A percentile compares a stretch with the other conserved stretches of the same genome.
Evolutionary conservation across 2,329 filamentous ascomycete species (phyloP).

Genomic region (Cladosporium cucumerinum): DNA sequence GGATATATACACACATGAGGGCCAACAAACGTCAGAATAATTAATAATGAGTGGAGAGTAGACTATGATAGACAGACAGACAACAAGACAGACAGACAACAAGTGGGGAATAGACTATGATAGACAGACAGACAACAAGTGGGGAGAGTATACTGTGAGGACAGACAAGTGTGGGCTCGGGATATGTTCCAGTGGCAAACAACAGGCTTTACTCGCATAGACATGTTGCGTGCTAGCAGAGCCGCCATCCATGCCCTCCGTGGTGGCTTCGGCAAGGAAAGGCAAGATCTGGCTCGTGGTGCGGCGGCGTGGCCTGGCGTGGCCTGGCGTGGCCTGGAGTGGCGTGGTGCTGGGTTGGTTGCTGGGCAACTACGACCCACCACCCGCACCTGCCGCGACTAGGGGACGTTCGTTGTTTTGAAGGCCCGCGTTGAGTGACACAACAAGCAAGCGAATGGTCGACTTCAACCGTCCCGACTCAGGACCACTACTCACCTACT

Average conservation of each 20-base stretch:
- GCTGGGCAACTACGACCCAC: not conserved
- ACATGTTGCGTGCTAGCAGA: not conserved
- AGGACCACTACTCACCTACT: not conserved
- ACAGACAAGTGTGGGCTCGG: not conserved
- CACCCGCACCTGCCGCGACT: not conserved
- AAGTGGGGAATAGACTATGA: not conserved
- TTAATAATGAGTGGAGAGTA: not conserved
- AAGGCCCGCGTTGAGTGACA: not conserved
- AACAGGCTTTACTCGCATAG: not conserved
- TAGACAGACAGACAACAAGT: no score
- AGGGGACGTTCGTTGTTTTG: not conserved
- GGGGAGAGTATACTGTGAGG: no score
- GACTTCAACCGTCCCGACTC: not conserved
- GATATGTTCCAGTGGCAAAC: not conserved
- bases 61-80: no score
- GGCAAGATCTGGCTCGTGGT: not conserved
- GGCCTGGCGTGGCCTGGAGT: no score
- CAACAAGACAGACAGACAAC: no score
- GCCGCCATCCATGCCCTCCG: not conserved
- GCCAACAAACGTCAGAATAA: no score
- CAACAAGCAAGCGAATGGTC: not conserved
- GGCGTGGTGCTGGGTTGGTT: not conserved
- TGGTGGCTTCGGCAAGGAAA: not conserved
- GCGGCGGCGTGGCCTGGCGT: no score
- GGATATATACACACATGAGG: not conserved